phyloP scores from a whole-genome alignment of 2,329 filamentous ascomycete genomes.

The Aspergillus puulaauensis region DNA sequence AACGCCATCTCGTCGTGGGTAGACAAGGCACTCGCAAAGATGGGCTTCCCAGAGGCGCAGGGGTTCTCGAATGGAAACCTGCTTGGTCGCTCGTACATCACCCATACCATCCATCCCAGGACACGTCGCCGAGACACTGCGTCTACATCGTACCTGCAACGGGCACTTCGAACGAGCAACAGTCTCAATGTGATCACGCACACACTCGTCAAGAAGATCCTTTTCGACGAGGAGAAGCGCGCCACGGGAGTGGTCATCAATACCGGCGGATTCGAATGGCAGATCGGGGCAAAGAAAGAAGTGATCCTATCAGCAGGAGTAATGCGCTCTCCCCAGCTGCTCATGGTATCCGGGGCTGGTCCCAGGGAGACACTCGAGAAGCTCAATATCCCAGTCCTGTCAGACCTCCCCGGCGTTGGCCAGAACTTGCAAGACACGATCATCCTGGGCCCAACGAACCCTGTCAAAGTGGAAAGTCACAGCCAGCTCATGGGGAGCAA shows the following conservation, averaged over 20 bases:
- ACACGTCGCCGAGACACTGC: neutral
- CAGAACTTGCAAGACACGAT: constrained; percentile 39
- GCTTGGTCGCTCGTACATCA: neutral
- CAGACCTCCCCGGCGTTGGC: constrained; percentile 34
- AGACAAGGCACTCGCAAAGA: neutral
- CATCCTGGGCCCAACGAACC: constrained; percentile 30
- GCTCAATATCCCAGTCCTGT: constrained; percentile 27
- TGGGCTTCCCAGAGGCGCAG: neutral
- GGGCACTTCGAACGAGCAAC: neutral
- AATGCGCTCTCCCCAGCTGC: constrained; percentile 55
- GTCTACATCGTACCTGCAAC: neutral
- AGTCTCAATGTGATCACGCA: neutral
- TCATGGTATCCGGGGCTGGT: constrained; percentile 54
- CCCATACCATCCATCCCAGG: neutral
- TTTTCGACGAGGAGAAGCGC: neutral
- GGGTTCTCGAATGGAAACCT: neutral
- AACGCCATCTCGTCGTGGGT: neutral
- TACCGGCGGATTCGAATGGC: neutral
- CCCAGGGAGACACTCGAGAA: constrained; percentile 29
- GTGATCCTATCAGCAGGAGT: constrained; percentile 52
- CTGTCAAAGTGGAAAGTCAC: constrained; percentile 26
- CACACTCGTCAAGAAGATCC: neutral
- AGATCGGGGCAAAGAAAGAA: constrained; percentile 36
- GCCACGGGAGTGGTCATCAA: neutral
- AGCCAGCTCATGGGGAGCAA: constrained; percentile 8